These are phyloP conservation scores for Rhodotorula babjevae DNA, from an alignment of 768 basidiomycete species.

Conservation along the genomic window DNA sequence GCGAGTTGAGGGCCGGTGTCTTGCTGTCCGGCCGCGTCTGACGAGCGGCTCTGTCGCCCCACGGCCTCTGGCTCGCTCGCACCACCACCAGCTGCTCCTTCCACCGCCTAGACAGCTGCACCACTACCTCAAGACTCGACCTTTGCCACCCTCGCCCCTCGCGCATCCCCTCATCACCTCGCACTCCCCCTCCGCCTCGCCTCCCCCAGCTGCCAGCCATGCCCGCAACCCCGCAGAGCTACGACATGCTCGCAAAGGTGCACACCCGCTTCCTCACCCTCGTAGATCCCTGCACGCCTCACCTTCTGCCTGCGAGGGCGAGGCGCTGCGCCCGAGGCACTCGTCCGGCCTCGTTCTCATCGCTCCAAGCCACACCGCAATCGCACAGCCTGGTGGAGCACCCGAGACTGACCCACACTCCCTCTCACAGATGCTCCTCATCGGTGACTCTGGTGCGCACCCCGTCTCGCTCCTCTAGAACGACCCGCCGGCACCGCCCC, in stretches of 20 bases:
- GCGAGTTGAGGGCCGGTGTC: no score
- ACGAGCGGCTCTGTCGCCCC: no score
- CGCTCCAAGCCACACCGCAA: not conserved
- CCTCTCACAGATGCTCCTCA: constrained; percentile 36
- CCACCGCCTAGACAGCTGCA: no score
- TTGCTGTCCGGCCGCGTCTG: no score
- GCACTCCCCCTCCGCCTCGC: not conserved
- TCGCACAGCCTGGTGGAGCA: no score
- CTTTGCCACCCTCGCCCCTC: not conserved
- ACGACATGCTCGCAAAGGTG: constrained; percentile 41
- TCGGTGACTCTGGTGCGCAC: constrained; percentile 38
- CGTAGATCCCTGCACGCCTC: no score
- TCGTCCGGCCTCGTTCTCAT: no score
- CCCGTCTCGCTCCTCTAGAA: not conserved
- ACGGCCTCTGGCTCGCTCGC: no score
- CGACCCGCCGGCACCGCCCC: not conserved
- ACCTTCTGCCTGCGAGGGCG: no score
- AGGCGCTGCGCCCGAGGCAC: no score
- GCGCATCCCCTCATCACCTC: not conserved
- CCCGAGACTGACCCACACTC: not conserved
- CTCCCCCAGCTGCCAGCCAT: not conserved
- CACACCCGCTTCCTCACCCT: not conserved
- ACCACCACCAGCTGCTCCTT: no score
- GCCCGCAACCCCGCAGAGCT: constrained; percentile 30
- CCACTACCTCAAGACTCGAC: no score